phyloP scores from a whole-genome alignment of 1,139 yeast genomes.

The Suhomyces panamericanus region DNA sequence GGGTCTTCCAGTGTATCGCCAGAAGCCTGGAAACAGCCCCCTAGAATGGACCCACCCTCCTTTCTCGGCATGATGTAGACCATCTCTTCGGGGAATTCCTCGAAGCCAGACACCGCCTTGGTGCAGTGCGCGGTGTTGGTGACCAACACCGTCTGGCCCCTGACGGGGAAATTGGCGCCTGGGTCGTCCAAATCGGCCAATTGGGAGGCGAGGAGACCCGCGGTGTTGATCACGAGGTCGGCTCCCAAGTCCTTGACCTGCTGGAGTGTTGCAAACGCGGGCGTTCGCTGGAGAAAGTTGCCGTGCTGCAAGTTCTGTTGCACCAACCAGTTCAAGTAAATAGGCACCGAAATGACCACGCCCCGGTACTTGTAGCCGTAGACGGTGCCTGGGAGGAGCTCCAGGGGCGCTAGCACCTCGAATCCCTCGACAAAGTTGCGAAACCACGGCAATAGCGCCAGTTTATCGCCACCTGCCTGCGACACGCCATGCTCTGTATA shows the following conservation, averaged over 20 bases:
- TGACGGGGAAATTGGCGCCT: constrained; percentile 29
- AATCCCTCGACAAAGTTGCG: constrained; percentile 37
- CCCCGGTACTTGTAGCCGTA: constrained; percentile 49
- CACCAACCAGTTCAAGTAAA: constrained; percentile 48
- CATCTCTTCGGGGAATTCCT: constrained; percentile 35
- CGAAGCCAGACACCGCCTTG: constrained; percentile 32
- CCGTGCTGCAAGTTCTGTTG: constrained; percentile 41
- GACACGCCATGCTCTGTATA: constrained; percentile 27
- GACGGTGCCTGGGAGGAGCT: constrained; percentile 33
- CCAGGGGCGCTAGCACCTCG: constrained; percentile 24
- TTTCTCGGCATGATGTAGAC: constrained; percentile 53
- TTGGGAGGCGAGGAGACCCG: constrained; percentile 40
- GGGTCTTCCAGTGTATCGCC: constrained; percentile 31
- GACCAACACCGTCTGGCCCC: constrained; percentile 33
- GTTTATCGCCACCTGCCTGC: constrained; percentile 15
- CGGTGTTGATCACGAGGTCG: constrained; percentile 45
- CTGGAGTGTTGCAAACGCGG: constrained; percentile 14
- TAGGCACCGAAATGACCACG: constrained; percentile 50
- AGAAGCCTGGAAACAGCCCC: constrained; percentile 44
- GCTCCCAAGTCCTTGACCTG: constrained; percentile 24
- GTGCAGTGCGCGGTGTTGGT: constrained; percentile 36
- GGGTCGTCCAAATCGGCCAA: constrained; percentile 36
- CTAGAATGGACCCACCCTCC: constrained; percentile 56
- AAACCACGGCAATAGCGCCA: constrained; percentile 47
- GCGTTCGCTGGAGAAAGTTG: constrained; percentile 32